Evolutionary conservation across 371 early-diverging fungal genomes (phyloP).

Genomic region (Blakeslea trispora): DNA sequence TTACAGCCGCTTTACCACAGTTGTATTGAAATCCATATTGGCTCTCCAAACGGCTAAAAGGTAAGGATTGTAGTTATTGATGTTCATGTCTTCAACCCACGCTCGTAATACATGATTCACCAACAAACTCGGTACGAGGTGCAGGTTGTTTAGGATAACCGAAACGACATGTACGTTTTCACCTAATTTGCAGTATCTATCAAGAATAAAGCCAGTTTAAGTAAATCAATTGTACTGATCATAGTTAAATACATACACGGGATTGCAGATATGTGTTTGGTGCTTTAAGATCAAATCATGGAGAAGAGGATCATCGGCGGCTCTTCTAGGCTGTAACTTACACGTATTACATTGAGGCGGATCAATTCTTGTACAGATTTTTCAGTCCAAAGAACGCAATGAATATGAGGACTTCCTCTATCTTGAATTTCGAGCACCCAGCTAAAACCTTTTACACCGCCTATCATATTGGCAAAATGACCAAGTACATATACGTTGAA

Average conservation of each 20-base stretch:
- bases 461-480: not conserved
- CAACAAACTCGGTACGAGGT: not conserved
- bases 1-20: not conserved
- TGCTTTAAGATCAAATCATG: not conserved
- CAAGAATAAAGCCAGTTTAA: no score
- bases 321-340: not conserved
- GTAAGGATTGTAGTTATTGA: constrained; percentile 10
- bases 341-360: not conserved
- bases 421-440: constrained; percentile 9
- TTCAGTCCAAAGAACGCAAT: constrained; percentile 9
- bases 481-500: not conserved
- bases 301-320: not conserved
- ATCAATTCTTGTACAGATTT: not conserved
- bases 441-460: constrained; percentile 3
- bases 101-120: not conserved
- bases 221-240: not conserved
- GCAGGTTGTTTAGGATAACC: constrained; percentile 2
- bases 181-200: not conserved
- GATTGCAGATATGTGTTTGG: constrained; percentile 1
- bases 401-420: constrained; percentile 7
- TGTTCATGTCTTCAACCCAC: not conserved
- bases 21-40: not conserved
- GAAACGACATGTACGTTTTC: constrained; percentile 1
- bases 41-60: not conserved
- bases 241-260: not conserved